phyloP scores from a whole-genome alignment of 805 yeast genomes.

The Hanseniaspora mollemarum region DNA sequence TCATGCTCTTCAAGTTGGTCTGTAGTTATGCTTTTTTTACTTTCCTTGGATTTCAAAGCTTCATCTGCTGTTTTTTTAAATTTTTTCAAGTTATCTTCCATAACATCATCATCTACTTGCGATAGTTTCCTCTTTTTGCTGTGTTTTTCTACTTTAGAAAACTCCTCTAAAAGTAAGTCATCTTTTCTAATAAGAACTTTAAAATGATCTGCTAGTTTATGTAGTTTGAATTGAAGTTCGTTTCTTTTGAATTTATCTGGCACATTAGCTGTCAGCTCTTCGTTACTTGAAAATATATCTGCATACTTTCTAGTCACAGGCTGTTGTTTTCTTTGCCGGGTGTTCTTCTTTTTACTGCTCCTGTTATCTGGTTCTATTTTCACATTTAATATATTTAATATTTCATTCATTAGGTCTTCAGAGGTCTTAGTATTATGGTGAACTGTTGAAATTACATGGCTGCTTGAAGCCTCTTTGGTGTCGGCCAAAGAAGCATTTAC shows the following conservation, averaged over 20 bases:
- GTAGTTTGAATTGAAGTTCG: conserved; percentile 18
- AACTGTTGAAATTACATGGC: neutral
- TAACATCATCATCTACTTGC: conserved; percentile 16
- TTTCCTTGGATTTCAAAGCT: conserved; percentile 8
- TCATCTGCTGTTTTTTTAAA: conserved; percentile 16
- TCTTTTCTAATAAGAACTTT: conserved; percentile 18
- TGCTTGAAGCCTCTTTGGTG: neutral
- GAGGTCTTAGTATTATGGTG: neutral
- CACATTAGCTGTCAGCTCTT: conserved; percentile 18
- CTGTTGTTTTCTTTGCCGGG: neutral
- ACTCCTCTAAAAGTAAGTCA: conserved; percentile 5
- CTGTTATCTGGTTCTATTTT: neutral
- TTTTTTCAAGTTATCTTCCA: conserved; percentile 20
- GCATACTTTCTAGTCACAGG: neutral
- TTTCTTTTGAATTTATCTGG: conserved; percentile 24
- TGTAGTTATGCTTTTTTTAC: conserved; percentile 19
- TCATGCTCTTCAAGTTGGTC: conserved; percentile 18
- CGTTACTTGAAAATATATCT: neutral
- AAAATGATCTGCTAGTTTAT: conserved; percentile 16
- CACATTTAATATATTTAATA: neutral
- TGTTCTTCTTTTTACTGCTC: neutral
- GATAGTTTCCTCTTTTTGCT: neutral
- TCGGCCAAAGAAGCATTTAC: too few species aligned
- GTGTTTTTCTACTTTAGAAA: conserved; percentile 5
- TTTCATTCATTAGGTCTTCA: neutral